These are phyloP conservation scores for Xenosphaeropsis pyriputrescens DNA, from an alignment of 2,329 filamentous ascomycete genomes.

Conservation along the genomic window DNA sequence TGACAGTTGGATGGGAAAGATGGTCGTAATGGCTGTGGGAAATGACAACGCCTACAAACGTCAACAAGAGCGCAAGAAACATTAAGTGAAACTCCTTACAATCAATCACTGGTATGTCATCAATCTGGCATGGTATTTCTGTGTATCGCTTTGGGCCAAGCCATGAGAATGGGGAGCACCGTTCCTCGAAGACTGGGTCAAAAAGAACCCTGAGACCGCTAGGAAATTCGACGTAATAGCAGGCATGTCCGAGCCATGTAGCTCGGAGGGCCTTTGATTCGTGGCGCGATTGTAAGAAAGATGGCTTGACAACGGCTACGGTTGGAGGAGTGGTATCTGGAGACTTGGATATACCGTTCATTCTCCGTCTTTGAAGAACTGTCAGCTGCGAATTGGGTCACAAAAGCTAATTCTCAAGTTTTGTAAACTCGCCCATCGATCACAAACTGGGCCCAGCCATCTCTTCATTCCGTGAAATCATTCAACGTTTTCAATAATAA, in stretches of 20 bases:
- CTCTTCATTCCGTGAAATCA: too few relatives aligned
- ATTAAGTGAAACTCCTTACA: too few relatives aligned
- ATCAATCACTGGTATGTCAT: slow-evolving; percentile 65
- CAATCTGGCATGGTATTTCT: slow-evolving; percentile 57
- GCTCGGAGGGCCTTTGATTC: slow-evolving; percentile 50
- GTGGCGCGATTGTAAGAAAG: slow-evolving; percentile 38
- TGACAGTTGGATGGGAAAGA: slow-evolving; percentile 59
- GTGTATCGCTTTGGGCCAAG: slow-evolving; percentile 68
- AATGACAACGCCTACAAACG: slow-evolving; percentile 29
- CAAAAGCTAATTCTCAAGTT: too few relatives aligned
- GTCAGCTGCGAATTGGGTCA: not conserved
- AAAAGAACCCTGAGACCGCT: slow-evolving; percentile 77
- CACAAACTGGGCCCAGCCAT: too few relatives aligned
- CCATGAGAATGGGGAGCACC: slow-evolving; percentile 64
- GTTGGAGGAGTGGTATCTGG: slow-evolving; percentile 49
- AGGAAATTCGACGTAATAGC: slow-evolving; percentile 85
- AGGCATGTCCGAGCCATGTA: slow-evolving; percentile 92
- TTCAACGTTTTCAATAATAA: not conserved
- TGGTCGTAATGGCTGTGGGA: slow-evolving; percentile 66
- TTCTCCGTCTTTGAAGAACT: slow-evolving; percentile 3
- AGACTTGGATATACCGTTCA: slow-evolving; percentile 10
- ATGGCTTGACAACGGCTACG: slow-evolving; percentile 40
- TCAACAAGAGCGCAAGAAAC: too few relatives aligned
- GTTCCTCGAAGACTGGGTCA: slow-evolving; percentile 82
- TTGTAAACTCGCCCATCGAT: too few relatives aligned